Base-by-base conservation (phyloP, 768 basidiomycete genomes). In the Galerina marginata region DNA sequence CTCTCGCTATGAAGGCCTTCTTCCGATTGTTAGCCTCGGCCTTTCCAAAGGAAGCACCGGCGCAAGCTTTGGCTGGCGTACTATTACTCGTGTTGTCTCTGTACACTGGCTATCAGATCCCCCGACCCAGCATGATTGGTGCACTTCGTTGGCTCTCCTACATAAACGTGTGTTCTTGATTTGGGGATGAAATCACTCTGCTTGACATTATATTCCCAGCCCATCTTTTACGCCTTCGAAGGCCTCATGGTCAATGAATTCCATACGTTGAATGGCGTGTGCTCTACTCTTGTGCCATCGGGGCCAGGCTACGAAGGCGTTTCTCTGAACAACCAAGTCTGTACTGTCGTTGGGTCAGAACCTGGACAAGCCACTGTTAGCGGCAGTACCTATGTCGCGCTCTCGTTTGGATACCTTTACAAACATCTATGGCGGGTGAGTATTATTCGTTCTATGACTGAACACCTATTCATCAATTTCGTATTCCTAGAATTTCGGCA, bases 201-300 rank as follows among this genome's bases (percentile, higher is more conserved):
- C 56, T 25, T 16, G 23, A 25, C 33, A n/a, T 45, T 29, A 54
- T 38, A 3, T 48, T 51, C 44, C 11, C 60, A 88, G 87, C 81
- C 93, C 55, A 61, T 92, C 39, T 82, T 77, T 2, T 94, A 87
- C 68, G 88, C 84, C 0, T 95, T 95, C 70, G 90, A 93, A 61
- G 79, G 83, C 0, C 71, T 95, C 43, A 79, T 96, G 70, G 79
- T 84, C 20, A 96, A 95, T 73, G 93, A 96, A 72, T 95, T 95
- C 75, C 86, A 83, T 64, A 87, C 84, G 0, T 74, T 91, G 6
- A 72, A 89, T 20, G 91, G 88, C 46, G 67, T 74, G 12, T 89
- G 89, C 67, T 75, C 88, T 25, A 71, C 77, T 42, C 75, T 91
- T 12, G 85, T 88, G 0, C 88, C 90, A 3, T 79, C 76, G 3